Percentiles rank a stretch among this genome's conserved stretches.
These are phyloP conservation scores for Trametes versicolor DNA, from an alignment of 1,284 basidiomycete genomes.

Conservation along the genomic window DNA sequence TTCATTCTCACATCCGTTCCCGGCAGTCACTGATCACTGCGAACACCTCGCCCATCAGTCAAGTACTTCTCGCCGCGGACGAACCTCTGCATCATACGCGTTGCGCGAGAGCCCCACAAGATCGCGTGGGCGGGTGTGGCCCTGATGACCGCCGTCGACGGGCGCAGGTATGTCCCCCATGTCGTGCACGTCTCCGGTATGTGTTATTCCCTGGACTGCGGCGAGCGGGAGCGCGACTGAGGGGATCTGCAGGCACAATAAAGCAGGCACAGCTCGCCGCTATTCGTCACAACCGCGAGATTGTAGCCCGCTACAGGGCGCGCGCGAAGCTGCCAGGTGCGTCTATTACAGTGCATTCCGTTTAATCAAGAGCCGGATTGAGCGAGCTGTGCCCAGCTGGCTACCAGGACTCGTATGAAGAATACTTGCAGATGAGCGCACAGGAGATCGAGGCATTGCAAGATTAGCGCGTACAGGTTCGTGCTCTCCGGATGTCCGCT, in stretches of 20 bases:
- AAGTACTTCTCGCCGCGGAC: slow-evolving; percentile 86
- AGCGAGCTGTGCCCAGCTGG: slow-evolving; percentile 45
- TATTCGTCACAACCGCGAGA: slow-evolving; percentile 73
- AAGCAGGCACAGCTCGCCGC: slow-evolving; percentile 82
- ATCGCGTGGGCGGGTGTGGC: slow-evolving; percentile 80
- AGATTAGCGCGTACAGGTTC: slow-evolving; percentile 51
- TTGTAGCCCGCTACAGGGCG: slow-evolving; percentile 71
- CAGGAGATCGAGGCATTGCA: slow-evolving; percentile 70
- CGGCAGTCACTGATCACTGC: background rate
- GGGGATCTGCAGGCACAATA: slow-evolving; percentile 66
- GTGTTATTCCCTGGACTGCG: background rate
- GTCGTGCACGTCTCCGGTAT: slow-evolving; percentile 81
- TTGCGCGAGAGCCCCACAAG: slow-evolving; percentile 77
- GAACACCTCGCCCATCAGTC: slow-evolving; percentile 53
- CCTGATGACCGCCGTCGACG: slow-evolving; percentile 67
- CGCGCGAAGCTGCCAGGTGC: slow-evolving; percentile 62
- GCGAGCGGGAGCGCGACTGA: background rate
- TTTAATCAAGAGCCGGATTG: background rate
- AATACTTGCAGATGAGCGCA: slow-evolving; percentile 63
- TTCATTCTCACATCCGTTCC: slow-evolving; percentile 17
- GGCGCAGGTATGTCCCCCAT: slow-evolving; percentile 66
- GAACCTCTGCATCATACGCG: slow-evolving; percentile 80
- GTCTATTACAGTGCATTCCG: background rate
- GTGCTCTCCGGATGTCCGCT: background rate
- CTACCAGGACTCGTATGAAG: slow-evolving; percentile 68